A percentile compares a stretch with the other conserved stretches of the same genome.
These are phyloP conservation scores for Lachancea fermentati DNA, from an alignment of 805 yeast genomes.

Conservation along the genomic window DNA sequence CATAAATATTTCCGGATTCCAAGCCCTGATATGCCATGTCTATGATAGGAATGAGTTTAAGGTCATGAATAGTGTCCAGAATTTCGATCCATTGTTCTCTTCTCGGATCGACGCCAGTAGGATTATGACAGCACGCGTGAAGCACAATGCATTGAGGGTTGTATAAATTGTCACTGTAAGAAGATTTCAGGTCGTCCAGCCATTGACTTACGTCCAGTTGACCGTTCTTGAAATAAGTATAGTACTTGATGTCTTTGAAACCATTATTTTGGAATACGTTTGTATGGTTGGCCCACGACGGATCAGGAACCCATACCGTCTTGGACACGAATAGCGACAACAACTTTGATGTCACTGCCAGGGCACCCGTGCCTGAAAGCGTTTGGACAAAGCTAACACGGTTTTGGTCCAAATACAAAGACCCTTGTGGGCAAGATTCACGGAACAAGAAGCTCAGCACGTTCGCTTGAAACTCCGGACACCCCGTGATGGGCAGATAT, in stretches of 20 bases:
- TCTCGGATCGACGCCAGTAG: constrained; percentile 92
- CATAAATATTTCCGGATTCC: constrained; percentile 74
- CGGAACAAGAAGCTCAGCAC: constrained; percentile 72
- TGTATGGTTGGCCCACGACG: constrained; percentile 93
- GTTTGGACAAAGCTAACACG: constrained; percentile 83
- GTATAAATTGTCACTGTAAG: constrained; percentile 44
- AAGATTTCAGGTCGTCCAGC: constrained; percentile 52
- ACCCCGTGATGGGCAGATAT: constrained; percentile 66
- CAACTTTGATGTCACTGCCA: constrained; percentile 79
- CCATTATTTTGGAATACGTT: constrained; percentile 77
- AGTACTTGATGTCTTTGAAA: constrained; percentile 46
- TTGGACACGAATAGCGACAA: constrained; percentile 43
- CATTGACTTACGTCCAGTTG: constrained; percentile 61
- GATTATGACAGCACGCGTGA: constrained; percentile 96
- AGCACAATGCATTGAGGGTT: constrained; percentile 45
- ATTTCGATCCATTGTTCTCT: constrained; percentile 75
- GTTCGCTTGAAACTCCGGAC: constrained; percentile 55
- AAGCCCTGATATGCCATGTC: constrained; percentile 97
- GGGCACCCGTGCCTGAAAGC: constrained; percentile 91
- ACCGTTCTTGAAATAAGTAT: constrained; percentile 71
- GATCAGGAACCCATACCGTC: constrained; percentile 66
- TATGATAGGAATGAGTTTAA: constrained; percentile 68
- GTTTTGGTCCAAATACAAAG: constrained; percentile 48
- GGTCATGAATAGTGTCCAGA: constrained; percentile 51
- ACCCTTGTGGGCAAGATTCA: constrained; percentile 49